Evolutionary conservation across 192 early-diverging fungal genomes (phyloP).

Genomic region (Thoreauomyces humboldtii): DNA sequence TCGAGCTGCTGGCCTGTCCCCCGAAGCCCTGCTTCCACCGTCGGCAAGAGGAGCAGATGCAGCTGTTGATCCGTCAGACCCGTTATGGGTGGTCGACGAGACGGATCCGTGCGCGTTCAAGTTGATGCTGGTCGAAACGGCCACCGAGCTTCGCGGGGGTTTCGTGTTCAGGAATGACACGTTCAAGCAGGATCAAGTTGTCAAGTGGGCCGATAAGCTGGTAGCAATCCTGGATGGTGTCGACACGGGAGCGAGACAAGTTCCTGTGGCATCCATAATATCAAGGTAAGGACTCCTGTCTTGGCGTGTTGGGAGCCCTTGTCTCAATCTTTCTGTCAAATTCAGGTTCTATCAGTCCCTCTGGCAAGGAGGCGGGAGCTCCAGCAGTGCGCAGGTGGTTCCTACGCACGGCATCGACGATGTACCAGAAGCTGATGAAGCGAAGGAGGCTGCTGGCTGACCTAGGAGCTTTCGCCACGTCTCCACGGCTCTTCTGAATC

Average conservation of each 20-base stretch:
- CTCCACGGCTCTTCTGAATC: too few relatives aligned
- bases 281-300: constrained; percentile 48
- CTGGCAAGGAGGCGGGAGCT: too few relatives aligned
- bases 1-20: constrained; percentile 25
- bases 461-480: too few relatives aligned
- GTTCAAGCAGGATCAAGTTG: constrained; percentile 45
- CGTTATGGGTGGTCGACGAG: constrained; percentile 33
- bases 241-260: constrained; percentile 38
- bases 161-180: constrained; percentile 34
- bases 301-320: too few relatives aligned
- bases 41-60: not conserved
- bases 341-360: too few relatives aligned
- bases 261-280: constrained; percentile 44
- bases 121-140: constrained; percentile 45
- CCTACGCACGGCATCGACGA: too few relatives aligned
- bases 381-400: too few relatives aligned
- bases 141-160: constrained; percentile 32
- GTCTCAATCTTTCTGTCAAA: too few relatives aligned
- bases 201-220: constrained; percentile 49
- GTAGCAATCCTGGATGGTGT: constrained; percentile 46
- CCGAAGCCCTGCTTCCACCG: constrained; percentile 24
- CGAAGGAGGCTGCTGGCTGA: too few relatives aligned
- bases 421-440: too few relatives aligned
- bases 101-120: constrained; percentile 35
- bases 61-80: too few relatives aligned